phyloP scores from a whole-genome alignment of 2,329 filamentous ascomycete genomes.

The Fusarium sp. region DNA sequence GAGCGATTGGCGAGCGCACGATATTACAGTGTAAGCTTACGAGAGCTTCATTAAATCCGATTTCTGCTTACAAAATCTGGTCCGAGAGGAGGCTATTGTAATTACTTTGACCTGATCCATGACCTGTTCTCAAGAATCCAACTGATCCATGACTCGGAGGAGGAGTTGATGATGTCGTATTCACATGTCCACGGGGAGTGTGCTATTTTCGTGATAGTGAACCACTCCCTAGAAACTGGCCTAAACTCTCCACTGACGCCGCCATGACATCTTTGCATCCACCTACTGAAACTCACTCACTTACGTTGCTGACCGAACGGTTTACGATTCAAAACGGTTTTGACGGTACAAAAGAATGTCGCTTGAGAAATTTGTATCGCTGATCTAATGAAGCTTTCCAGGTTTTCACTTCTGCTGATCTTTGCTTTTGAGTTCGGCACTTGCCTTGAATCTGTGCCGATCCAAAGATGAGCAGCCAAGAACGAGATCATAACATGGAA shows the following conservation, averaged over 20 bases:
- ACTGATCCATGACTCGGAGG: neutral
- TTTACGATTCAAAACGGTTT: neutral
- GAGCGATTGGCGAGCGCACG: neutral
- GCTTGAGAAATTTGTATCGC: neutral
- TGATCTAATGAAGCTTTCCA: neutral
- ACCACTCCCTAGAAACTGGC: neutral
- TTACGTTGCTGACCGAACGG: neutral
- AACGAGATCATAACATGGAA: neutral
- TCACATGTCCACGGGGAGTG: neutral
- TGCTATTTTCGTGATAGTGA: neutral
- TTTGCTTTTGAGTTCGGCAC: constrained; percentile 7
- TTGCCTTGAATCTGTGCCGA: neutral
- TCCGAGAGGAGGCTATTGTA: neutral
- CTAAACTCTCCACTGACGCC: neutral
- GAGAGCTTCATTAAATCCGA: neutral
- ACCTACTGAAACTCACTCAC: neutral
- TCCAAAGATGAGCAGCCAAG: neutral
- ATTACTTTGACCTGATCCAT: neutral
- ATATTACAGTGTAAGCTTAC: neutral
- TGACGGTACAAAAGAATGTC: neutral
- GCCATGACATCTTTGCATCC: neutral
- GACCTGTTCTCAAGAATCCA: neutral
- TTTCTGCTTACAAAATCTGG: no score
- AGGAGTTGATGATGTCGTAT: neutral
- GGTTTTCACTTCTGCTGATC: neutral